These are phyloP conservation scores for Diplodia seriata DNA, from an alignment of 2,329 filamentous ascomycete genomes.

Conservation along the genomic window DNA sequence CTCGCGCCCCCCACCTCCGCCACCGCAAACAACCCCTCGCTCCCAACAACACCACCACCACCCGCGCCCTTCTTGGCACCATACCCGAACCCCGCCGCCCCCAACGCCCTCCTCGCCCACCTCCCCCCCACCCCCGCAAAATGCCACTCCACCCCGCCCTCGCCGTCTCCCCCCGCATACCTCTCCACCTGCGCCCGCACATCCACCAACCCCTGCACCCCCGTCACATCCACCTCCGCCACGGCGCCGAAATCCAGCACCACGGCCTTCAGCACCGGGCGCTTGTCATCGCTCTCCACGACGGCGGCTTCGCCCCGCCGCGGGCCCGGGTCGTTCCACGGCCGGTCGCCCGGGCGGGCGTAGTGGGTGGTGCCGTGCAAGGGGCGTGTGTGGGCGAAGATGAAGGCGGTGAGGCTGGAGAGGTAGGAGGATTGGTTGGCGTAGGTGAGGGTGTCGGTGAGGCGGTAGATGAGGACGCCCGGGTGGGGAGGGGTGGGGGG, in stretches of 20 bases:
- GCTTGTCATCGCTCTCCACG: constrained; percentile 51
- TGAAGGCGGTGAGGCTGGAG: constrained; percentile 63
- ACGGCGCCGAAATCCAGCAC: constrained; percentile 93
- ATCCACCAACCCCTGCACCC: constrained; percentile 89
- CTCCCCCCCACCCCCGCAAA: constrained; percentile 89
- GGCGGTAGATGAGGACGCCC: constrained; percentile 45
- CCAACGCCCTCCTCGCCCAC: constrained; percentile 91
- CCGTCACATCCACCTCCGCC: constrained; percentile 92
- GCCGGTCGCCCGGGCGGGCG: constrained; percentile 68
- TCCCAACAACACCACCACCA: not conserved
- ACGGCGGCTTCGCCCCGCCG: constrained; percentile 57
- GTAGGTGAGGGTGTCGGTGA: constrained; percentile 94
- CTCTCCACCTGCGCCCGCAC: constrained; percentile 91
- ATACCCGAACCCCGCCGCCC: constrained; percentile 86
- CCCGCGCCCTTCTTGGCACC: not conserved
- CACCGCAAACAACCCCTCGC: constrained; percentile 16
- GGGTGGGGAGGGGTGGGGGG: constrained; percentile 29
- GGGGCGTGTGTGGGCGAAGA: constrained; percentile 70
- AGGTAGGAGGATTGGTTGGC: constrained; percentile 92
- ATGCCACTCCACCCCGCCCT: constrained; percentile 75
- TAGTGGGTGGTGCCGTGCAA: constrained; percentile 71
- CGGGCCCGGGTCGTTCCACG: constrained; percentile 93
- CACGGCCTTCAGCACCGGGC: constrained; percentile 79
- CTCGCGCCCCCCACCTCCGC: constrained; percentile 37
- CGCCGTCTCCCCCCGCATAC: too few relatives aligned